These are phyloP conservation scores for Cylindrotheca fusiformis DNA, from an alignment of 108 stramenopile species.

Conservation along the genomic window DNA sequence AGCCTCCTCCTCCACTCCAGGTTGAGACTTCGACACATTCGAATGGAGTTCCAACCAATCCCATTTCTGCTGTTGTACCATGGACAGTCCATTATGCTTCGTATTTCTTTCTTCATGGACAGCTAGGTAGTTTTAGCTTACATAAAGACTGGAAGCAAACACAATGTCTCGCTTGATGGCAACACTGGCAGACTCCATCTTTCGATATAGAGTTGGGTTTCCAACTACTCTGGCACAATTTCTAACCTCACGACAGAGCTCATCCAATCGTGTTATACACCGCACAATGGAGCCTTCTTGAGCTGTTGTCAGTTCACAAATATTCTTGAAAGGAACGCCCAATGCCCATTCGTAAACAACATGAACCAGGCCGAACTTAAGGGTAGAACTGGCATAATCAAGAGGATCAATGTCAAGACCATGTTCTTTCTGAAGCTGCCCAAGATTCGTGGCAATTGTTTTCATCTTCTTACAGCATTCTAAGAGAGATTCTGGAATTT, in stretches of 20 bases:
- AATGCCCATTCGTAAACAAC: conserved; percentile 98
- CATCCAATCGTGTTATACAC: conserved; percentile 94
- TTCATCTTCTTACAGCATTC: conserved; percentile 72
- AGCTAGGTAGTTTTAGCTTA: conserved; percentile 44
- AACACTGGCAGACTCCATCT: conserved; percentile 93
- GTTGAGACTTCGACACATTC: too few relatives aligned
- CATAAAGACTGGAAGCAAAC: conserved; percentile 95
- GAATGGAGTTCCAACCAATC: too few relatives aligned
- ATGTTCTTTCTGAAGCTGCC: conserved; percentile 73
- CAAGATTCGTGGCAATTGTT: conserved; percentile 72
- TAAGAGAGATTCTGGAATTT: conserved; percentile 71
- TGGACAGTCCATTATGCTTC: too few relatives aligned
- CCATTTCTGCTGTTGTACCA: too few relatives aligned
- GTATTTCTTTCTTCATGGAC: not conserved
- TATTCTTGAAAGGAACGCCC: conserved; percentile 90
- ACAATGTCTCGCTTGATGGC: conserved; percentile 97
- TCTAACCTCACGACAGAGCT: conserved; percentile 95
- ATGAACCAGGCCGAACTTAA: conserved; percentile 95
- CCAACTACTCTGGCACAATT: conserved; percentile 96
- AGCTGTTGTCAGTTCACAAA: conserved; percentile 86
- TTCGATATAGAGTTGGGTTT: conserved; percentile 91
- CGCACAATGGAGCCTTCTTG: conserved; percentile 98
- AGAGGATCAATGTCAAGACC: conserved; percentile 82
- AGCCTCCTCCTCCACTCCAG: too few relatives aligned
- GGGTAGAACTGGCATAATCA: conserved; percentile 69